Evolutionary conservation across 768 basidiomycete genomes (phyloP), one percentile per base, ranked within the genome.

Genomic region (Auriculariales sp.): DNA sequence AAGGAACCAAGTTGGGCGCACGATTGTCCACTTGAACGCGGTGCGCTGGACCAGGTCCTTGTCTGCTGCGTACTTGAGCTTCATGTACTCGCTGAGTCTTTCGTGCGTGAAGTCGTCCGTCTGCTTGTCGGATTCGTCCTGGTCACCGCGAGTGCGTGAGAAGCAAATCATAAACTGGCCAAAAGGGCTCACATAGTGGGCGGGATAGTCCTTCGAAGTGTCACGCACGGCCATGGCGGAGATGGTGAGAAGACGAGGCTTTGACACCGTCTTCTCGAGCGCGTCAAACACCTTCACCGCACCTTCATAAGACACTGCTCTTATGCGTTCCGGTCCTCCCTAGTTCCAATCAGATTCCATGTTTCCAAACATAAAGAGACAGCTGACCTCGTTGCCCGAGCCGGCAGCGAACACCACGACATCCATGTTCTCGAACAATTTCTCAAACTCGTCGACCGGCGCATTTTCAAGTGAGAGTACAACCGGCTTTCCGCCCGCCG

Each of bases 201-300:
- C 62, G 11, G 77, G 77, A n/a, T 17, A 50, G 14, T 29, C 22
- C n/a, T n/a, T n/a, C n/a, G n/a, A n/a, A 53, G 66, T 68, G 12
- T 69, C 64, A 28, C 80, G 64, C 0, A 76, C 58, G 57, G 83
- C 79, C 14, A 79, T 62, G 1, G 75, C 74, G 17, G 78, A 79
- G 29, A 83, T 74, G 49, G 79, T 59, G 33, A 82, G 67, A 47
- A 82, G 58, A 48, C 77, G 61, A 29, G 78, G 78, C 52, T 71
- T 72, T 1, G 67, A 68, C 44, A 70, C 55, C 2, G 78, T 64
- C 0, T 42, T 62, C 58, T 82, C 81, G 47, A 84, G 66, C 0
- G 79, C 81, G 57, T 83, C 81, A 56, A 78, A 83, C 2, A 81
- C 72, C 62, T 83, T 83, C 31, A 84, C 54, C 0, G 79, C 79